Conservation (phyloP, 352 stramenopile species). For the Globisporangium polare region DNA sequence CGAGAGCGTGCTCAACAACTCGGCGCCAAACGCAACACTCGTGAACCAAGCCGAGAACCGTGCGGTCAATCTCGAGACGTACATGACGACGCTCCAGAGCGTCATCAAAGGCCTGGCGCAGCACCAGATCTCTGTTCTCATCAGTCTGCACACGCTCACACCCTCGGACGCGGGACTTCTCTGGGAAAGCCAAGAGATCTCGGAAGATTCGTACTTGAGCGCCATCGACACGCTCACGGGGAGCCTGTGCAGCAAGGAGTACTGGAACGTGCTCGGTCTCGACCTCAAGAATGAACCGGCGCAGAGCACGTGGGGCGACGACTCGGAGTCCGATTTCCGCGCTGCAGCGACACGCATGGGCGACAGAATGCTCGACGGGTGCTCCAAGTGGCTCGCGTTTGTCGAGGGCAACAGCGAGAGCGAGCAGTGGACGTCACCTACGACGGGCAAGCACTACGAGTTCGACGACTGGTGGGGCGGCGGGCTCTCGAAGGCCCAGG, state of each 20-base stretch:
- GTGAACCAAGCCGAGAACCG: slow-evolving; percentile 34
- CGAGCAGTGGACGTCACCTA: slow-evolving; percentile 33
- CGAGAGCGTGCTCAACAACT: slow-evolving; percentile 35
- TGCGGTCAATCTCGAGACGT: slow-evolving; percentile 30
- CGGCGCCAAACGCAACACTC: slow-evolving; percentile 20
- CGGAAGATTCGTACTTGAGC: slow-evolving; percentile 32
- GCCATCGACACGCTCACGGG: slow-evolving; percentile 42
- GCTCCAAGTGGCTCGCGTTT: slow-evolving; percentile 64
- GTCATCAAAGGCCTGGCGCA: slow-evolving; percentile 37
- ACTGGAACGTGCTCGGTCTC: slow-evolving; percentile 76
- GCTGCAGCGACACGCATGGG: slow-evolving; percentile 44
- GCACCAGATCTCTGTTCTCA: slow-evolving; percentile 37
- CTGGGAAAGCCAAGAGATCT: slow-evolving; percentile 16
- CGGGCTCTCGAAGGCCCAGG: slow-evolving; percentile 35
- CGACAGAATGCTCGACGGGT: slow-evolving; percentile 60
- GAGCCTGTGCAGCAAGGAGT: slow-evolving; percentile 47
- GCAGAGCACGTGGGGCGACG: slow-evolving; percentile 45
- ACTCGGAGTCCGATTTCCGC: slow-evolving; percentile 37
- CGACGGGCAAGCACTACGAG: slow-evolving; percentile 33
- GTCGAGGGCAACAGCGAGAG: slow-evolving; percentile 58
- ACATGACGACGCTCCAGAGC: slow-evolving; percentile 38
- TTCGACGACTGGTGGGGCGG: slow-evolving; percentile 70
- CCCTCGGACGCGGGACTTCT: background rate
- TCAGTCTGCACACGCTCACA: slow-evolving; percentile 43
- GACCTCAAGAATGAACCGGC: slow-evolving; percentile 65